These are phyloP conservation scores for Omphalotus guepiniiformis DNA, from an alignment of 768 basidiomycete genomes.

Conservation along the genomic window DNA sequence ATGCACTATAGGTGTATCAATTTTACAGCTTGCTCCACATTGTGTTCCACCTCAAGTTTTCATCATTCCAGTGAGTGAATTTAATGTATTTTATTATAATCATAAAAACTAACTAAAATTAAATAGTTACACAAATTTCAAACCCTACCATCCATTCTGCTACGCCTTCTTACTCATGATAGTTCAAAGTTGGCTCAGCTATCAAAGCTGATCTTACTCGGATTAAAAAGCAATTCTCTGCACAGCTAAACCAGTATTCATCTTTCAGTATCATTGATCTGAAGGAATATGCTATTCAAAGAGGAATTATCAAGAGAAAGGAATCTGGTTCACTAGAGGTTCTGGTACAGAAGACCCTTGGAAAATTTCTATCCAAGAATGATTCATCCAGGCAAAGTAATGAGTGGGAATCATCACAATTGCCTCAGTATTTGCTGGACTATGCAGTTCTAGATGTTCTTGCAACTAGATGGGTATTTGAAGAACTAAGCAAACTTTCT, in stretches of 20 bases:
- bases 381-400: slow-evolving; percentile 5
- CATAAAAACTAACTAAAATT: no score
- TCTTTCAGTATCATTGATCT: slow-evolving; percentile 13
- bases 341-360: slow-evolving; percentile 8
- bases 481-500: no score
- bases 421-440: slow-evolving; percentile 5
- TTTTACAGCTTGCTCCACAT: slow-evolving; percentile 15
- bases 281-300: slow-evolving; percentile 10
- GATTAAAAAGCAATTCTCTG: slow-evolving; percentile 13
- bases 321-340: slow-evolving; percentile 6
- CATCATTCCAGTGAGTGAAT: slow-evolving; percentile 10
- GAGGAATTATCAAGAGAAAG: slow-evolving; percentile 6
- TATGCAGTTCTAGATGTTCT: slow-evolving; percentile 13
- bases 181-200: slow-evolving; percentile 9
- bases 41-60: slow-evolving; percentile 3
- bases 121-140: slow-evolving; percentile 7
- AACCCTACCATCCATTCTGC: slow-evolving; percentile 1
- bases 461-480: slow-evolving; percentile 10
- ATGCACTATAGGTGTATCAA: slow-evolving; percentile 11
- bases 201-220: slow-evolving; percentile 16
- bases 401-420: slow-evolving; percentile 14
- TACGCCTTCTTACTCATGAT: slow-evolving; percentile 3
- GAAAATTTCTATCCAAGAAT: slow-evolving; percentile 10
- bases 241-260: slow-evolving; percentile 2
- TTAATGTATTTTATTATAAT: no score